Evolutionary conservation across 2,329 filamentous ascomycete species (phyloP).

Genomic region (Didymella sp.): DNA sequence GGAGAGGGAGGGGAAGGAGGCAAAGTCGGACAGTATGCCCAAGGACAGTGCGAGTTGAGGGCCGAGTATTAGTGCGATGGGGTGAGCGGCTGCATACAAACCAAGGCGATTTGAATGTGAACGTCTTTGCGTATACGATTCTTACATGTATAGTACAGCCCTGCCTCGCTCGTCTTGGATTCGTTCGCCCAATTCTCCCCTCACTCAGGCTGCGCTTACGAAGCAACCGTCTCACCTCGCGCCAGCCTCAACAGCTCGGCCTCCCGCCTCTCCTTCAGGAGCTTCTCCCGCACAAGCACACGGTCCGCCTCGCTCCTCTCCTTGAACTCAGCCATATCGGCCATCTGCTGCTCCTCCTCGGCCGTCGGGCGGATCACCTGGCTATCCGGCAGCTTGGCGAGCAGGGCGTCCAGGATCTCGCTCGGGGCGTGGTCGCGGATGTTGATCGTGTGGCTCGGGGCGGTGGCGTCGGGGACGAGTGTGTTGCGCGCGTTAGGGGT

Average conservation of each 20-base stretch:
- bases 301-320: conserved; percentile 63
- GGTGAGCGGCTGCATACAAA: not conserved
- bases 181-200: not conserved
- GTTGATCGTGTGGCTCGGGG: conserved; percentile 53
- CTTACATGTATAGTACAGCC: not conserved
- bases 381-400: conserved; percentile 68
- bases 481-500: conserved; percentile 36
- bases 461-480: conserved; percentile 43
- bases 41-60: too few relatives aligned
- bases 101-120: not conserved
- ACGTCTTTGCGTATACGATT: not conserved
- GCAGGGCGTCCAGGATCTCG: conserved; percentile 68
- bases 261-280: conserved; percentile 67
- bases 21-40: too few relatives aligned
- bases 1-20: not conserved
- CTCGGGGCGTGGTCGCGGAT: conserved; percentile 69
- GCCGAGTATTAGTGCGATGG: not conserved
- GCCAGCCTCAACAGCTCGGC: conserved; percentile 65
- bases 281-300: conserved; percentile 59
- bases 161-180: not conserved
- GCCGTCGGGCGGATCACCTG: conserved; percentile 62
- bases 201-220: too few relatives aligned
- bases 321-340: conserved; percentile 62
- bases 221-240: conserved; percentile 48
- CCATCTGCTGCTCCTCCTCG: conserved; percentile 66